Evolutionary conservation across 2,329 filamentous ascomycete species (phyloP).

Genomic region (Phaeosphaeriaceae sp.): DNA sequence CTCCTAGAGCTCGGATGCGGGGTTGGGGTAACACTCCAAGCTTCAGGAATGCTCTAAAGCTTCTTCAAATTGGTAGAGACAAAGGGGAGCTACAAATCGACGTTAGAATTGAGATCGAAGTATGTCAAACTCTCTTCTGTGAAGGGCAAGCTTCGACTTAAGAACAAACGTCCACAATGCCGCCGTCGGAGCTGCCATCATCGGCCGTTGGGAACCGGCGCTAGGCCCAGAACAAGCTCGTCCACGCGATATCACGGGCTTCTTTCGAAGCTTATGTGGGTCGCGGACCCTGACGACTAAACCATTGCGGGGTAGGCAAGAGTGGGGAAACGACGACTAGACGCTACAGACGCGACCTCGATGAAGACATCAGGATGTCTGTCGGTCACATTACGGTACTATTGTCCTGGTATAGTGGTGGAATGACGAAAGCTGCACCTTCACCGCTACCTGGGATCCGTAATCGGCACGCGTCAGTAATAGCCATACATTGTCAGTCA

Average conservation of each 20-base stretch:
- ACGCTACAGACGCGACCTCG: conserved; percentile 28
- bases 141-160: conserved; percentile 15
- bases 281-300: conserved; percentile 8
- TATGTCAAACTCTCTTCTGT: not conserved
- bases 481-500: no score
- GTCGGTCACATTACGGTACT: not conserved
- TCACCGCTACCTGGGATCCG: not conserved
- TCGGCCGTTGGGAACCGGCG: conserved; percentile 21
- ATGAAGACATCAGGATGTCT: not conserved
- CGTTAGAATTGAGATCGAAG: not conserved
- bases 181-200: conserved; percentile 13
- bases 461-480: no score
- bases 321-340: conserved; percentile 12
- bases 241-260: conserved; percentile 16
- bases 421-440: not conserved
- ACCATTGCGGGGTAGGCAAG: conserved; percentile 7
- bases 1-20: conserved; percentile 1
- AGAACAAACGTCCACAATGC: conserved; percentile 12
- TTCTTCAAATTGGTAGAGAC: not conserved
- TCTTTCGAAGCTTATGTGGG: conserved; percentile 8
- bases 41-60: not conserved
- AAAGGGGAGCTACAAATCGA: not conserved
- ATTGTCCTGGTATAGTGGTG: not conserved
- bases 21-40: not conserved
- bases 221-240: conserved; percentile 24